Percentiles rank a stretch among this genome's conserved stretches.
Evolutionary conservation across 768 basidiomycete species (phyloP).

Genomic region (Auriscalpium microsporum): DNA sequence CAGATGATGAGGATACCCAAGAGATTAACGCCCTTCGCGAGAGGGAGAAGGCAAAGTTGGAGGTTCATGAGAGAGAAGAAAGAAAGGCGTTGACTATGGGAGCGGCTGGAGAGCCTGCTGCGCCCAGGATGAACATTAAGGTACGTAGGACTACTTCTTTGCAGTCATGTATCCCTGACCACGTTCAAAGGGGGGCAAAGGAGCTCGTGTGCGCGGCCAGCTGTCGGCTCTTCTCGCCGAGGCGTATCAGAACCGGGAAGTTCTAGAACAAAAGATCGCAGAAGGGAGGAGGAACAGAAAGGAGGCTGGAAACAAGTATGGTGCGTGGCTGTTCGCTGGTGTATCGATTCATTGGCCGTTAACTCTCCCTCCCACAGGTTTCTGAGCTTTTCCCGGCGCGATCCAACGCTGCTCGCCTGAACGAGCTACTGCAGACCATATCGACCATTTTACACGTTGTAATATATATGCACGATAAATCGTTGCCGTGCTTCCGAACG

Average conservation of each 20-base stretch:
- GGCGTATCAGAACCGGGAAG: slow-evolving; percentile 77
- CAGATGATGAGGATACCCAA: slow-evolving; percentile 47
- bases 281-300: slow-evolving; percentile 78
- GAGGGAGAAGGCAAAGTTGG: slow-evolving; percentile 69
- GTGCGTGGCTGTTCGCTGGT: slow-evolving; percentile 29
- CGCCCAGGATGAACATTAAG: slow-evolving; percentile 78
- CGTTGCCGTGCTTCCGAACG: no score
- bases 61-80: slow-evolving; percentile 69
- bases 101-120: slow-evolving; percentile 40
- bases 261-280: slow-evolving; percentile 75
- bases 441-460: no score
- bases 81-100: slow-evolving; percentile 67
- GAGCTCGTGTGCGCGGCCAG: slow-evolving; percentile 70
- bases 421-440: no score
- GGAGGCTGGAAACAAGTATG: slow-evolving; percentile 89
- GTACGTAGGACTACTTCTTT: slow-evolving; percentile 31
- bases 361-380: no score
- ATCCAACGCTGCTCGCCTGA: no score
- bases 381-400: no score
- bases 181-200: slow-evolving; percentile 63
- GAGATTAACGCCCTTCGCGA: slow-evolving; percentile 59
- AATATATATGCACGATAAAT: no score
- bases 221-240: slow-evolving; percentile 73
- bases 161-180: slow-evolving; percentile 19
- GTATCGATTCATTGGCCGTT: no score